Base-by-base conservation (phyloP, 1,284 basidiomycete genomes). In the Tilletia indica region DNA sequence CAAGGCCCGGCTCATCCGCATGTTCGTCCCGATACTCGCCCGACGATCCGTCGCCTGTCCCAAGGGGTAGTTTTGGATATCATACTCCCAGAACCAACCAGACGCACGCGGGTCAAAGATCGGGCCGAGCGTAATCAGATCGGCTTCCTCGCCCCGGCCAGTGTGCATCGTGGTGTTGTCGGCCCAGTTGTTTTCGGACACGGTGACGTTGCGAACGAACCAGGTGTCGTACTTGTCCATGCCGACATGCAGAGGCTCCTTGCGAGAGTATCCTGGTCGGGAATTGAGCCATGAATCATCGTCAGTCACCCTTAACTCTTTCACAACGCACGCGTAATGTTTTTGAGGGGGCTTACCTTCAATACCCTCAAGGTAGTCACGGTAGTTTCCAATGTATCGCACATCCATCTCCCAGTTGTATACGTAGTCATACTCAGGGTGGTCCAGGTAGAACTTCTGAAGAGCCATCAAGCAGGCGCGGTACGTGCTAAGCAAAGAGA, bases 351-450 rank as follows among this genome's bases (percentile, higher is more conserved):
- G 25, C 70, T 54, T n/a, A 66, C 45, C 64, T 68, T 83, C 81
- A 68, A 83, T 77, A 36, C 82, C 82, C 70, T 83, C 82, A 64
- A 84, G 80, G 67, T 79, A 83, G 72, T 83, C 82, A 70, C 80
- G 78, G 74, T 83, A 84, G 74, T 84, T 82, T 69, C 82, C 82
- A 51, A 82, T 82, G 75, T 82, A 84, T 16, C 82, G 77, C 64
- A 82, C 82, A 69, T 84, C 82, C 82, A 84, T 83, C 77, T 84
- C 82, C 82, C 82, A 84, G 75, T 84, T 84, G 73, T 78, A 83
- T 34, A 84, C 76, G 36, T 78, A 83, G 73, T 84, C 82, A 72
- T 84, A 84, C 75, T 84, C 82, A 70, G 79, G 80, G 74, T 84
- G 82, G 73, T 83, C 81, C 61, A 83, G 75, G 72, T 80, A 83